Evolutionary conservation across 139 green algal genomes (phyloP).

Genomic region (Chlamydomonas incerta): DNA sequence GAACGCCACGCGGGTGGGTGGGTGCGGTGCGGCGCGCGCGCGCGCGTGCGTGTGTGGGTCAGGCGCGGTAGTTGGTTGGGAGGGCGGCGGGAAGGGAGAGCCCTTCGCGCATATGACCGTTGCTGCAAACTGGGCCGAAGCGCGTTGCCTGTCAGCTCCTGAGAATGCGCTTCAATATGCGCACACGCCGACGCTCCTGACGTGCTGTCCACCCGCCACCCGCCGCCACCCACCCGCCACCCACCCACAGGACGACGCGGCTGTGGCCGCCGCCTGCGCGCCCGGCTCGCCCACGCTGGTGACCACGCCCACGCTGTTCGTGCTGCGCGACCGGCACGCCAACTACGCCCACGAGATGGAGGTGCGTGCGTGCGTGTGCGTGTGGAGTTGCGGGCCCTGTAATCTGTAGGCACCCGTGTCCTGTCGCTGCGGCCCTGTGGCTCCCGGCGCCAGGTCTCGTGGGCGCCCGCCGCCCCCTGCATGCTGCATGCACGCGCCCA

Average conservation of each 20-base stretch:
- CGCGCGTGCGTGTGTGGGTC: not conserved
- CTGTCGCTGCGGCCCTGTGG: no score
- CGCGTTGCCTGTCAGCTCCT: no score
- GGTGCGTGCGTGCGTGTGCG: not conserved
- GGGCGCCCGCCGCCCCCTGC: no score
- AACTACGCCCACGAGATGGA: constrained; percentile 47
- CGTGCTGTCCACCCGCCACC: no score
- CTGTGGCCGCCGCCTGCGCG: not conserved
- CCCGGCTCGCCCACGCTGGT: not conserved
- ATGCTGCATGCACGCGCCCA: no score
- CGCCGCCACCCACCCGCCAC: no score
- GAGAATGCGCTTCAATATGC: no score
- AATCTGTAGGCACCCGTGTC: no score
- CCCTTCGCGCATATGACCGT: no score
- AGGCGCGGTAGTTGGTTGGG: not conserved
- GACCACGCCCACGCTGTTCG: constrained; percentile 34
- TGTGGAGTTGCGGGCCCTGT: not conserved
- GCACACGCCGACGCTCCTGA: no score
- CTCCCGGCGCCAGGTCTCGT: no score
- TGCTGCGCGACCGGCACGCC: constrained; percentile 44
- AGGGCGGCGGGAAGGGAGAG: not conserved
- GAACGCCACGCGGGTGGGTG: constrained; percentile 21
- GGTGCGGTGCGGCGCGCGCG: not conserved
- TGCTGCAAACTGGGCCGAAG: no score
- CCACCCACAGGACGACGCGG: not conserved